A percentile compares a stretch with the other conserved stretches of the same genome.
phyloP scores from a whole-genome alignment of 768 basidiomycete genomes.

The Xerocomus brunneocitrinus region DNA sequence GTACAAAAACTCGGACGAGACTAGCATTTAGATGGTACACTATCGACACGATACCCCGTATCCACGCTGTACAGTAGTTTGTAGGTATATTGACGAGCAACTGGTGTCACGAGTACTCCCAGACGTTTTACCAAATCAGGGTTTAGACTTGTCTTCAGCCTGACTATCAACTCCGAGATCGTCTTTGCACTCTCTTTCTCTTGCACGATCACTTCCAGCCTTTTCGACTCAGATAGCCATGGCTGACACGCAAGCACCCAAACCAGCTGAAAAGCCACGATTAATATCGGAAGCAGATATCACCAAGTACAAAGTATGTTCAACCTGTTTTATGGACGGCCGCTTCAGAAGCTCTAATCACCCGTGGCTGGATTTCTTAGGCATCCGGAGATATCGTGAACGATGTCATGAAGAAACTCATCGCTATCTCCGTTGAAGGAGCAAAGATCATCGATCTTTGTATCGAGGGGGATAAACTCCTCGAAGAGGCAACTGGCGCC shows the following conservation, averaged over 20 bases:
- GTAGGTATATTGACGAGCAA: conserved; percentile 11
- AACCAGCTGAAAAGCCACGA: conserved; percentile 46
- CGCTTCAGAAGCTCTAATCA: conserved; percentile 3
- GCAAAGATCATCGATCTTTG: conserved; percentile 89
- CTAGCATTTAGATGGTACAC: conserved; percentile 16
- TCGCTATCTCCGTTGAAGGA: conserved; percentile 72
- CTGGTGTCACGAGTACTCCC: background rate
- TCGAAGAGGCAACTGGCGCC: conserved; percentile 77
- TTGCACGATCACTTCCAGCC: conserved; percentile 6
- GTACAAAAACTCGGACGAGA: conserved; percentile 10
- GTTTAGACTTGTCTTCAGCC: background rate
- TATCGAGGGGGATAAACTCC: conserved; percentile 86
- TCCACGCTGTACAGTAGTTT: conserved; percentile 26
- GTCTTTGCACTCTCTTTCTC: conserved; percentile 1
- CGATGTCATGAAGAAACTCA: conserved; percentile 78
- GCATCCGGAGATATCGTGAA: conserved; percentile 90
- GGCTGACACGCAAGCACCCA: conserved; percentile 53
- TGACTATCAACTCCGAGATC: conserved; percentile 3
- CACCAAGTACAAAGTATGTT: conserved; percentile 79
- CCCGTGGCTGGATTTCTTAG: conserved; percentile 36
- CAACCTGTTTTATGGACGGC: conserved; percentile 12
- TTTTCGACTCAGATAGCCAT: conserved; percentile 33
- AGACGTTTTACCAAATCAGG: conserved; percentile 25
- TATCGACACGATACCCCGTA: conserved; percentile 22
- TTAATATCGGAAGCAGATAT: conserved; percentile 68